Evolutionary conservation across 2,329 filamentous ascomycete genomes (phyloP).

Genomic region (Eurotiales sp.): DNA sequence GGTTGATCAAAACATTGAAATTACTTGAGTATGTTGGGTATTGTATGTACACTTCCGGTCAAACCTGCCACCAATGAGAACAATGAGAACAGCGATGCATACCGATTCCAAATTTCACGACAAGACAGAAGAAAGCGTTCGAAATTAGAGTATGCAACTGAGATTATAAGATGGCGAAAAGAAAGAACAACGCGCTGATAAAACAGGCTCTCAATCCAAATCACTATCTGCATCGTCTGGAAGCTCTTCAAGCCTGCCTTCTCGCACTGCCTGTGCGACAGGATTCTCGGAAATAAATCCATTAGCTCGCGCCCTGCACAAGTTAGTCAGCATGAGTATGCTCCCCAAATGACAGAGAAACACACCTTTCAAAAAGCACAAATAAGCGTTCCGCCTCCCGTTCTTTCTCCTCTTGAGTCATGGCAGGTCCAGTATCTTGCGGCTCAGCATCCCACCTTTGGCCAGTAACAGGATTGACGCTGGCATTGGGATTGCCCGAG

Average conservation of each 20-base stretch:
- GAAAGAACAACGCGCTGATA: neutral
- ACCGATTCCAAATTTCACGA: neutral
- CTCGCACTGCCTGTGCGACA: slow-evolving; percentile 63
- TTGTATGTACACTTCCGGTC: neutral
- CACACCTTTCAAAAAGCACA: slow-evolving; percentile 80
- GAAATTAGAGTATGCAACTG: neutral
- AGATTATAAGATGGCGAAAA: neutral
- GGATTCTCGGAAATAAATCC: slow-evolving; percentile 75
- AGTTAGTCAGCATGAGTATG: slow-evolving; percentile 16
- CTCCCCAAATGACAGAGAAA: too few species aligned
- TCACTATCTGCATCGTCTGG: slow-evolving; percentile 49
- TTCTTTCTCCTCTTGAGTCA: slow-evolving; percentile 91
- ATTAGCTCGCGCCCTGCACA: slow-evolving; percentile 60
- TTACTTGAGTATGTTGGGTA: neutral
- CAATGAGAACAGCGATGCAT: neutral
- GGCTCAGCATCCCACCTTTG: slow-evolving; percentile 71
- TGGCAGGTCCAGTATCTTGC: slow-evolving; percentile 59
- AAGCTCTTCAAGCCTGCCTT: slow-evolving; percentile 69
- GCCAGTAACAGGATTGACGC: slow-evolving; percentile 80
- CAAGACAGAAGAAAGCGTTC: neutral
- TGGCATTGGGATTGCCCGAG: slow-evolving; percentile 20
- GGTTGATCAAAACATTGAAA: neutral
- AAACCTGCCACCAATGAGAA: neutral
- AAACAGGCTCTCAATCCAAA: slow-evolving; percentile 14
- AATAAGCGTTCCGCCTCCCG: slow-evolving; percentile 85